A percentile compares a stretch with the other conserved stretches of the same genome.
Evolutionary conservation across 2,329 filamentous ascomycete genomes (phyloP).

Genomic region (Botryosphaeria dothidea): DNA sequence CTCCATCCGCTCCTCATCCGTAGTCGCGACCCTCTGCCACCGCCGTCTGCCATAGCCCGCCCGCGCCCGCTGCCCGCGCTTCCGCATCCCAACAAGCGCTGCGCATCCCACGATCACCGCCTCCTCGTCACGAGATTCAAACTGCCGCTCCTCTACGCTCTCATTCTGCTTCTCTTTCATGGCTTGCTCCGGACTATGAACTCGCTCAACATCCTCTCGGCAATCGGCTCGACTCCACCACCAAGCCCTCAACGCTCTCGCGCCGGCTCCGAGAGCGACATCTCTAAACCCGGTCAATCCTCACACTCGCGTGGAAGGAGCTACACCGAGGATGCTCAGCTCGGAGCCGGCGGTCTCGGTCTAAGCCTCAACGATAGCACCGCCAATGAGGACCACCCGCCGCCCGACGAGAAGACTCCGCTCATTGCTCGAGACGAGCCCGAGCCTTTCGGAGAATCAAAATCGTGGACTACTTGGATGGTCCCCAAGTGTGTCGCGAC

Average conservation of each 20-base stretch:
- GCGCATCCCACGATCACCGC: slow-evolving; percentile 8
- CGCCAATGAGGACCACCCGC: slow-evolving; percentile 36
- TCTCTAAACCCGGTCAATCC: slow-evolving; percentile 32
- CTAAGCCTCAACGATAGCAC: neutral
- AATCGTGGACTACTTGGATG: slow-evolving; percentile 44
- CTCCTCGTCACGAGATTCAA: slow-evolving; percentile 5
- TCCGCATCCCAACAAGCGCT: neutral
- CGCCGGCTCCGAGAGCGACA: slow-evolving; percentile 55
- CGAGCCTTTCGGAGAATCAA: slow-evolving; percentile 35
- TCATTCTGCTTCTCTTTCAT: slow-evolving; percentile 38
- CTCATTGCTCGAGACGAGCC: slow-evolving; percentile 51
- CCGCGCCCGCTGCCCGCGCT: neutral
- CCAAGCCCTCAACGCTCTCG: slow-evolving; percentile 54
- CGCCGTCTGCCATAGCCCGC: neutral
- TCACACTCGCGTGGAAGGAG: slow-evolving; percentile 22
- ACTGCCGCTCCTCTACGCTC: slow-evolving; percentile 10
- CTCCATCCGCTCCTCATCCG: neutral
- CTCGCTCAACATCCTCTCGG: slow-evolving; percentile 91
- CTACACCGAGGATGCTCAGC: slow-evolving; percentile 12
- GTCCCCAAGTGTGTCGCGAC: slow-evolving; percentile 70
- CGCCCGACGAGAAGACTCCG: slow-evolving; percentile 66
- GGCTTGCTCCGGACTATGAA: slow-evolving; percentile 73
- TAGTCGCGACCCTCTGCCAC: neutral
- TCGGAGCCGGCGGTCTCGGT: slow-evolving; percentile 1
- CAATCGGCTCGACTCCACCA: slow-evolving; percentile 61